Conservation (phyloP, 106 monocot genomes). For the Iris macrosiphon region DNA sequence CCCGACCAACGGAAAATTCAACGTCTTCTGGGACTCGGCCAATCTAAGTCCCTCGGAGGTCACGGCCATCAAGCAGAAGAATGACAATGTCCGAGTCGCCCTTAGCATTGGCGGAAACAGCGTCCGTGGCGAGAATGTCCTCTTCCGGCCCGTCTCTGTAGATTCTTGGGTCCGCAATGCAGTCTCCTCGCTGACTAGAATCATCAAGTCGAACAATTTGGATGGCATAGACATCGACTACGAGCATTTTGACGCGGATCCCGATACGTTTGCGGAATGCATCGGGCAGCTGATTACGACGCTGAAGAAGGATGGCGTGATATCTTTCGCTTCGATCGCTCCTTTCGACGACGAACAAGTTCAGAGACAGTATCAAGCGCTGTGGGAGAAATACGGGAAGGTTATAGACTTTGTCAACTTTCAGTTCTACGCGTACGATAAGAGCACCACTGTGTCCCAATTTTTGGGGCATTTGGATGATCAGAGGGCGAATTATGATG, state of each 20-base stretch:
- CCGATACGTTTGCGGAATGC: not conserved
- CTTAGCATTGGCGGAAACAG: too few relatives aligned
- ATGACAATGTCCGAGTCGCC: too few relatives aligned
- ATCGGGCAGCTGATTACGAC: not conserved
- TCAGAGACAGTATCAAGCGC: not conserved
- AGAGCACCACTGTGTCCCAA: constrained; percentile 25
- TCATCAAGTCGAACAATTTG: not conserved
- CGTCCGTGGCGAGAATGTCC: not conserved
- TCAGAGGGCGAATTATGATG: constrained; percentile 24
- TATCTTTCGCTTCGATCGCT: not conserved
- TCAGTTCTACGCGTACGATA: constrained; percentile 41
- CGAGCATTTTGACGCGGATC: constrained; percentile 1
- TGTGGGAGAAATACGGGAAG: not conserved
- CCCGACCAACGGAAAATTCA: constrained; percentile 17
- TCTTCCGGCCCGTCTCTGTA: not conserved
- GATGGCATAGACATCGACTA: constrained; percentile 9
- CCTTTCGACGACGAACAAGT: not conserved
- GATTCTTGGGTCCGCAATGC: constrained; percentile 6
- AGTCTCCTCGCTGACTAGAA: not conserved
- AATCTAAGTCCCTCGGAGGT: constrained; percentile 14
- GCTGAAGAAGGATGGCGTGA: not conserved
- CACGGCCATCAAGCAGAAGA: constrained; percentile 5
- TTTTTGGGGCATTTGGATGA: constrained; percentile 29
- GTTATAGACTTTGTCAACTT: constrained; percentile 24
- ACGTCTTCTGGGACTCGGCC: constrained; percentile 18